phyloP scores from a whole-genome alignment of 2,329 filamentous ascomycete species.

The Leptosphaerulina australis region DNA sequence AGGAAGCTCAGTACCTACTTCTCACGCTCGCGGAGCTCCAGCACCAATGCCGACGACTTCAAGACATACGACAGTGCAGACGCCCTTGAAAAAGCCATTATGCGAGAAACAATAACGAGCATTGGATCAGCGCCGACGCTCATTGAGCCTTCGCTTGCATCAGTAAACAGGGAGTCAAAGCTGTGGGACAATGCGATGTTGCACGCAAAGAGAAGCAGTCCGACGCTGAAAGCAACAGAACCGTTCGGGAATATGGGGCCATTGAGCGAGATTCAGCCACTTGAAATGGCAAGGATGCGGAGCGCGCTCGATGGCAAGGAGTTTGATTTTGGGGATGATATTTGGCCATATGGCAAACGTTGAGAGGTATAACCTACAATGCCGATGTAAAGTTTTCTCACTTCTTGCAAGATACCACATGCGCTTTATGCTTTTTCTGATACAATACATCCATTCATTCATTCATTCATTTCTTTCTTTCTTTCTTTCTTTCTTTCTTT shows the following conservation, averaged over 20 bases:
- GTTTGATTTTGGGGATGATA: constrained; percentile 7
- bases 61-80: constrained; percentile 37
- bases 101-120: constrained; percentile 41
- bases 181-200: constrained; percentile 8
- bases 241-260: constrained; percentile 21
- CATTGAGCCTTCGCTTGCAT: constrained; percentile 15
- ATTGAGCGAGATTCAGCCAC: constrained; percentile 31
- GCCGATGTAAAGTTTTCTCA: too few relatives aligned
- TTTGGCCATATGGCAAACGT: constrained; percentile 9
- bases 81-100: constrained; percentile 43
- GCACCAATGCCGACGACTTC: too few relatives aligned
- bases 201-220: constrained; percentile 18
- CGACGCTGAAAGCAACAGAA: constrained; percentile 21
- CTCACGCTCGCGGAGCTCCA: constrained; percentile 38
- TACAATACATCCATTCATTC: too few relatives aligned
- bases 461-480: too few relatives aligned
- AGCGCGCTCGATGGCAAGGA: constrained; percentile 19
- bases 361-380: not conserved
- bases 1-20: constrained; percentile 32
- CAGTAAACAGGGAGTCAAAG: constrained; percentile 18
- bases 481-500: too few relatives aligned
- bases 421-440: not conserved
- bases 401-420: too few relatives aligned
- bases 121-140: constrained; percentile 44
- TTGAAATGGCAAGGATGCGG: constrained; percentile 30